A percentile compares a stretch with the other conserved stretches of the same genome.
Evolutionary conservation across 2,329 filamentous ascomycete genomes (phyloP).

Genomic region (Talaromyces atroroseus): DNA sequence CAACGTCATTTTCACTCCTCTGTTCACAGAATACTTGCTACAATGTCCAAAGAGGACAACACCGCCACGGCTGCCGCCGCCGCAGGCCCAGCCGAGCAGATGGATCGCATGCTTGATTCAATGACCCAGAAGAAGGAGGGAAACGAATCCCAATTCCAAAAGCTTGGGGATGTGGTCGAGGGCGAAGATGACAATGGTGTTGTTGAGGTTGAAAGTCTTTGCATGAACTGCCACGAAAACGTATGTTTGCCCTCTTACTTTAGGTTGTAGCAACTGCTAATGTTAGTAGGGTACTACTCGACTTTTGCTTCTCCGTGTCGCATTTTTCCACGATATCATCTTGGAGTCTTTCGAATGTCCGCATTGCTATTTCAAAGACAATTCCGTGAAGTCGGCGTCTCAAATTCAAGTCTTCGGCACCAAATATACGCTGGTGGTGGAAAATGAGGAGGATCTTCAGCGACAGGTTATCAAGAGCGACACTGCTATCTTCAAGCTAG

Average conservation of each 20-base stretch:
- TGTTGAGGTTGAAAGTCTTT: constrained; percentile 61
- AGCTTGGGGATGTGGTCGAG: constrained; percentile 34
- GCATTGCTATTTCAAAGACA: constrained; percentile 83
- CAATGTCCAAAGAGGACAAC: constrained; percentile 14
- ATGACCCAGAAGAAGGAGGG: constrained; percentile 12
- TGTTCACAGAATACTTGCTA: background rate
- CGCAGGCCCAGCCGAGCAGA: constrained; percentile 11
- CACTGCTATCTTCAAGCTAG: constrained; percentile 75
- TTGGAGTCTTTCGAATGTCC: constrained; percentile 95
- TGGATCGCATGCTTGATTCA: constrained; percentile 15
- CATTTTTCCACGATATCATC: constrained; percentile 95
- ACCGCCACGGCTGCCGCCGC: background rate
- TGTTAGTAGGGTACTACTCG: constrained; percentile 70
- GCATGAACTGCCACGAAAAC: constrained; percentile 81
- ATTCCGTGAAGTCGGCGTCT: constrained; percentile 88
- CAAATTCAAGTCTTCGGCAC: constrained; percentile 84
- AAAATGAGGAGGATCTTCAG: constrained; percentile 66
- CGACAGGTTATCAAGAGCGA: constrained; percentile 92
- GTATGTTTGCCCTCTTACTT: constrained; percentile 36
- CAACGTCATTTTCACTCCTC: background rate
- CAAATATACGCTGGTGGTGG: constrained; percentile 76
- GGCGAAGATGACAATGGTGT: constrained; percentile 38
- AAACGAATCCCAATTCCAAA: constrained; percentile 32
- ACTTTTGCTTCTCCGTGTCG: constrained; percentile 84
- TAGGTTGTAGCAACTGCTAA: constrained; percentile 15